Percentiles rank a stretch among this genome's conserved stretches.
Evolutionary conservation across 768 basidiomycete genomes (phyloP).

Genomic region (Suillus paluster): DNA sequence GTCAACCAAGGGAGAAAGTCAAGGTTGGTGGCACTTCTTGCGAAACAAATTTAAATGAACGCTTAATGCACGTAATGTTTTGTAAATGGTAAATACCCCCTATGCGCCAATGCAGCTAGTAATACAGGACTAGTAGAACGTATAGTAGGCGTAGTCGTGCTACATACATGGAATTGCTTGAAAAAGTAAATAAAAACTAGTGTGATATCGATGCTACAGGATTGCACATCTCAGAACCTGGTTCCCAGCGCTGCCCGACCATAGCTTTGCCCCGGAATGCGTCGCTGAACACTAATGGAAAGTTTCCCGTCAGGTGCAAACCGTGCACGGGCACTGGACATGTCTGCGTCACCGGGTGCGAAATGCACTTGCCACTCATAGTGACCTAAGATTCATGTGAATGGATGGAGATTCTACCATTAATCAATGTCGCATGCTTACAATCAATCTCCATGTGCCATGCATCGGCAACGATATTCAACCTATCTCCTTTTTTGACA

Average conservation of each 20-base stretch:
- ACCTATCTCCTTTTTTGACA: constrained; percentile 60
- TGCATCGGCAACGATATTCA: constrained; percentile 62
- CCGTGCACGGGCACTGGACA: constrained; percentile 54
- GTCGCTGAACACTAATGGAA: constrained; percentile 48
- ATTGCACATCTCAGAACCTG: constrained; percentile 33
- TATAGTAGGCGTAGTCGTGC: background rate
- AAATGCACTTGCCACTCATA: constrained; percentile 67
- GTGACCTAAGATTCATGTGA: constrained; percentile 44
- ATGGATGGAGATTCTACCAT: constrained; percentile 1
- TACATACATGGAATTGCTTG: background rate
- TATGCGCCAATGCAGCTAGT: background rate
- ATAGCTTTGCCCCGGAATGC: constrained; percentile 29
- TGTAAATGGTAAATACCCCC: background rate
- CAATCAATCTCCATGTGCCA: constrained; percentile 66
- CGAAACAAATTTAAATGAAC: background rate
- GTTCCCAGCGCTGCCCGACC: constrained; percentile 26
- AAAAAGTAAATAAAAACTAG: background rate
- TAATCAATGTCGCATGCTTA: constrained; percentile 38
- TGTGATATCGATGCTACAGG: no score
- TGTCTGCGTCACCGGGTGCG: constrained; percentile 56
- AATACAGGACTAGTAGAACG: constrained; percentile 4
- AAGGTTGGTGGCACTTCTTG: background rate
- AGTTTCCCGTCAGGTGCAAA: constrained; percentile 51
- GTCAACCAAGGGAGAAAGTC: background rate
- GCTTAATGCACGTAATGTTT: background rate